phyloP scores from a whole-genome alignment of 208 protist genomes.

The Herpetomonas tarakana region DNA sequence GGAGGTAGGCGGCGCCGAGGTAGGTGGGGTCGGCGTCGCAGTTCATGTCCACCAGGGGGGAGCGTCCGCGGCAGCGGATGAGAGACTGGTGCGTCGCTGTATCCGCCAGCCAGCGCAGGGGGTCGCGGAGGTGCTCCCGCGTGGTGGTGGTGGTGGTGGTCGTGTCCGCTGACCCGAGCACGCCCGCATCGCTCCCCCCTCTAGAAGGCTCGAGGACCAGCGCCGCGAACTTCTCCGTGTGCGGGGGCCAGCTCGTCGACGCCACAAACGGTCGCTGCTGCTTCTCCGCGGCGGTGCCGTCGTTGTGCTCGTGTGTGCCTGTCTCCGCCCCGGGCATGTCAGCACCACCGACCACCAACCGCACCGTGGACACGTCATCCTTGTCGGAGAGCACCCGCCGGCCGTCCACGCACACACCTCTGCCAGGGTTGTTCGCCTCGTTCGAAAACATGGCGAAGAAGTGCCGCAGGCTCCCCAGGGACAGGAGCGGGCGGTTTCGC shows the following conservation, averaged over 20 bases:
- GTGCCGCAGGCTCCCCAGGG: background rate
- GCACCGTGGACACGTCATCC: constrained; percentile 15
- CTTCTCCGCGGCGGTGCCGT: background rate
- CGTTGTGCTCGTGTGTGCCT: background rate
- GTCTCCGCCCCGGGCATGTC: background rate
- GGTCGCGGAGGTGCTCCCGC: background rate
- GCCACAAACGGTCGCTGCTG: constrained; percentile 15
- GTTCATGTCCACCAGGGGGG: constrained; percentile 34
- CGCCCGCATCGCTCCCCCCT: background rate
- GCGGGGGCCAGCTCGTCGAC: constrained; percentile 49
- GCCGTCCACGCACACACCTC: background rate
- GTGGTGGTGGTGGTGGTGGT: background rate
- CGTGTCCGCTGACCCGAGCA: background rate
- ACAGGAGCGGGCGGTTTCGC: background rate
- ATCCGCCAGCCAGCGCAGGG: constrained; percentile 50
- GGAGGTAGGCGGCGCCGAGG: constrained; percentile 79
- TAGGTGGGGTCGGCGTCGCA: constrained; percentile 57
- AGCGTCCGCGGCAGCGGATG: constrained; percentile 65
- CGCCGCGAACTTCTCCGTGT: constrained; percentile 65
- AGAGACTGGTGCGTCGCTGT: constrained; percentile 77
- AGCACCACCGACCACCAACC: constrained; percentile 23
- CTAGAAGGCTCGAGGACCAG: constrained; percentile 58
- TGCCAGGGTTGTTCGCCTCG: constrained; percentile 3
- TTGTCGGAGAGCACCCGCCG: background rate
- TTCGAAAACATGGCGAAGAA: constrained; percentile 26